Evolutionary conservation across 352 stramenopile species (phyloP).

Genomic region (Pilasporangium apinafurcum): DNA sequence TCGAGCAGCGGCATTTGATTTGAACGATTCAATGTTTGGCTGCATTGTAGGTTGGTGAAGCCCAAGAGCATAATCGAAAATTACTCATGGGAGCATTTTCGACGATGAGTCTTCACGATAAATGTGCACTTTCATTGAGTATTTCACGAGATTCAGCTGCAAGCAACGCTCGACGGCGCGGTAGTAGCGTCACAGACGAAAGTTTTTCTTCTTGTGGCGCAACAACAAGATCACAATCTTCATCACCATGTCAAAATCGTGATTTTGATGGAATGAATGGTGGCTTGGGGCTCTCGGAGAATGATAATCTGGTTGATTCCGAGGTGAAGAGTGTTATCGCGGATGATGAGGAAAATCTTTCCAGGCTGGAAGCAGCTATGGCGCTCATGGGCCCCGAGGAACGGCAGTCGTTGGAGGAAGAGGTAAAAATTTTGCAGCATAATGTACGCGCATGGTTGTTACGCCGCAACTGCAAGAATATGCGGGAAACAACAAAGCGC

Average conservation of each 20-base stretch:
- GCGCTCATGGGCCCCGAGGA: conserved; percentile 85
- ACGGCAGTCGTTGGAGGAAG: conserved; percentile 76
- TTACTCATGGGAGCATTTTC: conserved; percentile 79
- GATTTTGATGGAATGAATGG: conserved; percentile 19
- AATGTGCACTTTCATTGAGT: conserved; percentile 76
- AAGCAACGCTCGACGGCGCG: conserved; percentile 26
- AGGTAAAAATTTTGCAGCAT: conserved; percentile 81
- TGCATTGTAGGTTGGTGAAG: conserved; percentile 44
- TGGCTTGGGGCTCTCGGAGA: conserved; percentile 20
- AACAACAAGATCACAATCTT: conserved; percentile 1
- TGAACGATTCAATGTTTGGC: neutral
- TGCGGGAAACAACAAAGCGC: conserved; percentile 81
- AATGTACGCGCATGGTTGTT: conserved; percentile 86
- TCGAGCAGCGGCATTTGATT: neutral
- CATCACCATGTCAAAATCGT: conserved; percentile 5
- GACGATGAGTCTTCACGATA: conserved; percentile 86
- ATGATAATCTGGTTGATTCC: conserved; percentile 44
- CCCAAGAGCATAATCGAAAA: conserved; percentile 81
- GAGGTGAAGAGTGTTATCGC: conserved; percentile 83
- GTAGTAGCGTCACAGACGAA: conserved; percentile 59
- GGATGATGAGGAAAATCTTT: conserved; percentile 67
- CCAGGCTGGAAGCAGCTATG: conserved; percentile 76
- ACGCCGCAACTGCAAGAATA: conserved; percentile 83
- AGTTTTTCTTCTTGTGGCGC: conserved; percentile 3
- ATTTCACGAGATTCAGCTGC: conserved; percentile 53